Conservation (phyloP, 352 stramenopile species). For the Globisporangium paddicum region DNA sequence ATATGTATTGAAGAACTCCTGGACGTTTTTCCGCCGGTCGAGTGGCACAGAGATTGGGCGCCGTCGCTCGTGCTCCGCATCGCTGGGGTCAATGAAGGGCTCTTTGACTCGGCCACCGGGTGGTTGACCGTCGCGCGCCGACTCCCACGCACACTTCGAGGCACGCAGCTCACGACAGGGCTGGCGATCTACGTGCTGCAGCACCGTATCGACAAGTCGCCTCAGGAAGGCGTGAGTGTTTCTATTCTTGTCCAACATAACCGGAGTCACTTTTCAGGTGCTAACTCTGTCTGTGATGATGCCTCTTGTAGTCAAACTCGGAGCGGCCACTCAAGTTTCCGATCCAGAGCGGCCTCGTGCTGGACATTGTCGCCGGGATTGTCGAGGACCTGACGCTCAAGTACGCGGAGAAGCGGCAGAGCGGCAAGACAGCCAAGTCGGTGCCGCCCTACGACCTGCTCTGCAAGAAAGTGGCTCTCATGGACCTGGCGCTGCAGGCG, state of each 20-base stretch:
- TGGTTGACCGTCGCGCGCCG: constrained; percentile 73
- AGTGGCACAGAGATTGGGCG: constrained; percentile 77
- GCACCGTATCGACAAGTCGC: constrained; percentile 64
- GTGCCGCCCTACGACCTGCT: constrained; percentile 61
- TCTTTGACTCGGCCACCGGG: constrained; percentile 69
- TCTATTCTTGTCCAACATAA: too few species aligned
- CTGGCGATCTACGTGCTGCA: constrained; percentile 78
- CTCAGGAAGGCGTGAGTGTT: constrained; percentile 35
- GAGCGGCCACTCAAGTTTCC: constrained; percentile 78
- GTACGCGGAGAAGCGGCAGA: constrained; percentile 54
- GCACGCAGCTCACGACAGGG: constrained; percentile 71
- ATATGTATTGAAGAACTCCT: constrained; percentile 80
- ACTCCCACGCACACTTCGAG: constrained; percentile 63
- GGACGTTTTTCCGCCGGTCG: constrained; percentile 54
- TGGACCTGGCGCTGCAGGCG: constrained; percentile 76
- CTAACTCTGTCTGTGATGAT: background rate
- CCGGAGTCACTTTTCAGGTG: background rate
- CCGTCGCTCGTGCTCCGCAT: constrained; percentile 75
- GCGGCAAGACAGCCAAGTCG: constrained; percentile 25
- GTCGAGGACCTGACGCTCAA: constrained; percentile 73
- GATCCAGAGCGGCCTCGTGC: constrained; percentile 66
- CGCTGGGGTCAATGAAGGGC: constrained; percentile 63
- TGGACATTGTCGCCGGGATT: constrained; percentile 77
- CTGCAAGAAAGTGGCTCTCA: constrained; percentile 79
- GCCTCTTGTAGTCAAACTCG: constrained; percentile 24